Base-by-base conservation (phyloP, 306 rosid genomes). In the Trifolium dubium region DNA sequence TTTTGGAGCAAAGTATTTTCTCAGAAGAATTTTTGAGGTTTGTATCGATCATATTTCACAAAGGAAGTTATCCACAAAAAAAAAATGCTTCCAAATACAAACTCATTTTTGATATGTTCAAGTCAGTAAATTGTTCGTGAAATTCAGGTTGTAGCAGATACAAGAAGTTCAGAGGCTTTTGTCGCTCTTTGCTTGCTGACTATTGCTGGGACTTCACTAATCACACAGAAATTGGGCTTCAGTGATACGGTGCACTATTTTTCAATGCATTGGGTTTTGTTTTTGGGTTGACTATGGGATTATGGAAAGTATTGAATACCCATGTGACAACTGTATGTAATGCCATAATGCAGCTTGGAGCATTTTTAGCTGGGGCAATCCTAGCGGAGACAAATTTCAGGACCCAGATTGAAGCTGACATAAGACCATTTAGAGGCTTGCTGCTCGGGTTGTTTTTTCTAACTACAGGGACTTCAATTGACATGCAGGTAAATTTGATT, bases 361-460 rank as follows among this genome's bases (percentile, higher is more conserved):
- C 99, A 58, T 95, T 94, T 87, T 86, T 95, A 84, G 99, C 96
- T 44, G 99, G 99, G 80, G 99, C 99, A 43, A 73, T 95, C 71
- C 88, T 95, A 77, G 99, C 99, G 15, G 99, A 95, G 89, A 95
- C 99, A 55, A 95, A 95, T 79, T 94, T 92, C 82, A 86, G 99
- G 85, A 95, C 98, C 37, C 99, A 95, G 84, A 95, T 95, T 88
- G 99, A 95, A 92, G 99, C 99, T 64, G 98, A 95, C 84, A 95
- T 95, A 85, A 86, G 96, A 84, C 99, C 99, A 15, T 95, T 95
- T 78, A 88, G 98, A 86, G 99, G 99, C 78, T 85, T 95, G 82
- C 96, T 95, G 61, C 97, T 95, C 10, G 99, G 99, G 64, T 84
- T 95, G 77, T 95, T 95, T 84, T 95, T 95, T 53, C 81, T 95